Conservation (phyloP, 2,329 filamentous ascomycete genomes). For the Claviceps digitariae region DNA sequence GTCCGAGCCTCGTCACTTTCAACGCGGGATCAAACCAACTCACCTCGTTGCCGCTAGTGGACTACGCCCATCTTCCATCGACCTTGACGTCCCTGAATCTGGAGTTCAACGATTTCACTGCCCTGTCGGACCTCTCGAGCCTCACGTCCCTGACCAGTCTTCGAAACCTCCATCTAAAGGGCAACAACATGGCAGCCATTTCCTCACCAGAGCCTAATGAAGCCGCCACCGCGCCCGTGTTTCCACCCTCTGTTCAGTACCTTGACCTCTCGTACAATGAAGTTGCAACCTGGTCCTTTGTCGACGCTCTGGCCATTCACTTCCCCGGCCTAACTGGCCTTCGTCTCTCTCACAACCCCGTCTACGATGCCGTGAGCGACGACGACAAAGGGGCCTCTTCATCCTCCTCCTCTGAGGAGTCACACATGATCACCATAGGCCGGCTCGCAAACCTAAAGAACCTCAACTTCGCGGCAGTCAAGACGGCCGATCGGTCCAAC, state of each 20-base stretch:
- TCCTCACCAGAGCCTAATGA: slow-evolving; percentile 10
- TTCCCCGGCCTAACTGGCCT: slow-evolving; percentile 66
- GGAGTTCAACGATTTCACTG: slow-evolving; percentile 56
- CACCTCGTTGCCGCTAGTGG: slow-evolving; percentile 29
- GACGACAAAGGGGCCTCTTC: slow-evolving; percentile 16
- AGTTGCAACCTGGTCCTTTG: slow-evolving; percentile 56
- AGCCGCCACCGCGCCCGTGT: slow-evolving; percentile 29
- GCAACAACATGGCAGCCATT: slow-evolving; percentile 51
- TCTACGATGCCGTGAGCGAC: slow-evolving; percentile 47
- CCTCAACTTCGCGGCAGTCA: slow-evolving; percentile 64
- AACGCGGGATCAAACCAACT: slow-evolving; percentile 46
- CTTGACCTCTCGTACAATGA: slow-evolving; percentile 64
- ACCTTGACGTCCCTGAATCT: slow-evolving; percentile 52
- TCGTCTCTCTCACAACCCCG: slow-evolving; percentile 73
- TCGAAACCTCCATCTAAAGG: slow-evolving; percentile 56
- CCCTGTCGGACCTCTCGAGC: slow-evolving; percentile 41
- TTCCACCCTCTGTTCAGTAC: slow-evolving; percentile 43
- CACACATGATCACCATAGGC: slow-evolving; percentile 77
- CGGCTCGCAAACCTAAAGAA: slow-evolving; percentile 53
- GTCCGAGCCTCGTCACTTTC: slow-evolving; percentile 36
- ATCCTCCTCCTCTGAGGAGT: slow-evolving; percentile 53
- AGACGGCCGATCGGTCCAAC: slow-evolving; percentile 62
- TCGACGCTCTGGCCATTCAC: slow-evolving; percentile 50
- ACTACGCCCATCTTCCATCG: slow-evolving; percentile 27
- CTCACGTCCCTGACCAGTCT: slow-evolving; percentile 39